Base-by-base conservation (phyloP, 768 basidiomycete genomes). In the Leucogyrophana mollusca region DNA sequence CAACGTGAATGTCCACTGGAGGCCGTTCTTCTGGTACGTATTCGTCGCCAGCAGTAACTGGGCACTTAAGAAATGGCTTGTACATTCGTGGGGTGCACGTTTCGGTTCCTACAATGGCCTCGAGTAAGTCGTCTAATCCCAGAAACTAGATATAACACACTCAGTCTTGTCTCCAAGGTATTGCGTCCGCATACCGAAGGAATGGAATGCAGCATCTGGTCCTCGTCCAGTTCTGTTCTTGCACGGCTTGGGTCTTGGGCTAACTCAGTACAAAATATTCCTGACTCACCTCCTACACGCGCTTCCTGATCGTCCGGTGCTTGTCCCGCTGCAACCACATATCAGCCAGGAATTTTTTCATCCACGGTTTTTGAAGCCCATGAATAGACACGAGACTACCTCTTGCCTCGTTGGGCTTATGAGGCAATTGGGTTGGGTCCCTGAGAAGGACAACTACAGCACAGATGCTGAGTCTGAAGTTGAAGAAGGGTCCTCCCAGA, bases 291-390 rank as follows among this genome's bases (percentile, higher is more conserved):
- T 94, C 16, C 63, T 87, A 34, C 66, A 69, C 30, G 58, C 68
- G 4, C 73, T 86, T 41, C 66, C 79, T 4, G 78, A 86, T 54
- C 81, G 84, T 16, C 93, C 93, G 3, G 61, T 96, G 44, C 66
- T 96, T 27, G 70, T 96, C 32, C 79, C 78, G 10, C 42, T 96
- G 4, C 91, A 94, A 54, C 91, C 91, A 0, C 87, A 92, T 56
- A 82, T 94, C 56, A 88, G 87, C 54, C 92, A 94, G 66, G 73
- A 86, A 47, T 75, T 96, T 56, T 90, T 95, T 61, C 85, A 93
- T 56, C 74, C 79, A 1, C 67, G 70, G 3, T 93, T 83, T 67
- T 69, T 96, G 34, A 64, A 73, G 25, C 94, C 94, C 0, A 79
- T 83, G 65, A 73, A 66, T n/a, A 75, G 83, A 32, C 66, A 73